phyloP scores from a whole-genome alignment of 202 grass and related monocot species.

The Carex arenaria region DNA sequence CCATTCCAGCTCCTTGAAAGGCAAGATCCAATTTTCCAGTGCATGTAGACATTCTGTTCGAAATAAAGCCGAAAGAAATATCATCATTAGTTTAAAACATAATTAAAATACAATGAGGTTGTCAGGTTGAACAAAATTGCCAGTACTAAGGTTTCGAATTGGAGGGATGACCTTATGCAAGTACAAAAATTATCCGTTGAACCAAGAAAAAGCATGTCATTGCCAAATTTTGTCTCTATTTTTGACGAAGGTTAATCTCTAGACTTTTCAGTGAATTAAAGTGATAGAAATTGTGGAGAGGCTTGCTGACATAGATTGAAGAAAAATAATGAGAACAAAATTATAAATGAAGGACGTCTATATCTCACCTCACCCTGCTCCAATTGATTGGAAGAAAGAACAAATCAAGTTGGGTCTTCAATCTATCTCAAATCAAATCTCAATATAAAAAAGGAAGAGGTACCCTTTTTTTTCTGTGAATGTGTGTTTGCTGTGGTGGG shows the following conservation, averaged over 20 bases:
- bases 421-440: constrained; percentile 14
- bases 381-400: constrained; percentile 10
- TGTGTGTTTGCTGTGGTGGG: neutral
- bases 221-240: neutral
- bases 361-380: constrained; percentile 10
- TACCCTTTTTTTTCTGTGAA: neutral
- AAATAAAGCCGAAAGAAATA: constrained; percentile 1
- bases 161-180: neutral
- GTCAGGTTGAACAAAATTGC: neutral
- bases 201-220: neutral
- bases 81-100: neutral
- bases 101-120: too few species aligned
- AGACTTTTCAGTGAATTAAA: neutral
- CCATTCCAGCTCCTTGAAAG: constrained; percentile 76
- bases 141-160: constrained; percentile 3
- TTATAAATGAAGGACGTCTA: neutral
- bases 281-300: neutral
- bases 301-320: neutral
- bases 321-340: neutral
- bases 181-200: neutral
- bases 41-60: constrained; percentile 60
- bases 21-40: constrained; percentile 87
- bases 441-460: constrained; percentile 15
- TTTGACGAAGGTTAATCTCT: too few species aligned
- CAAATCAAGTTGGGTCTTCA: neutral